phyloP scores from a whole-genome alignment of 2,329 filamentous ascomycete species.

The Sclerotinia trifoliorum region DNA sequence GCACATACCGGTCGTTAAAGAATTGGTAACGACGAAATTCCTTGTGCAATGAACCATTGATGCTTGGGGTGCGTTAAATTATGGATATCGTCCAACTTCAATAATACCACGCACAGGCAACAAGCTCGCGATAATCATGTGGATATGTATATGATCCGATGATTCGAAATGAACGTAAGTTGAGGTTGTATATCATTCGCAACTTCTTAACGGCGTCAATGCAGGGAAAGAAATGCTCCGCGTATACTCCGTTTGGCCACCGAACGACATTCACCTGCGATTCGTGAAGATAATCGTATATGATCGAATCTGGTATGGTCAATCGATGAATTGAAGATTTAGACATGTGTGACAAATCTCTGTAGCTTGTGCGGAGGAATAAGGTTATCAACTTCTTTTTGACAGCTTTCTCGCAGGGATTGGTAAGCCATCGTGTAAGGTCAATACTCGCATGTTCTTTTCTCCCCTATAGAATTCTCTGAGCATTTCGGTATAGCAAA shows the following conservation, averaged over 20 bases:
- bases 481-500: no score
- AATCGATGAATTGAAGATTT: neutral
- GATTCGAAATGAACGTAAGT: no score
- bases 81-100: neutral
- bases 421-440: no score
- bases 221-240: neutral
- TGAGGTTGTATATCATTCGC: no score
- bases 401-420: neutral
- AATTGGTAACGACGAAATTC: no score
- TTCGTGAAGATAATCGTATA: neutral
- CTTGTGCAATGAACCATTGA: neutral
- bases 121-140: neutral
- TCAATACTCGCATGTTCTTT: neutral
- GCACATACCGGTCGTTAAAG: no score
- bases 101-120: neutral
- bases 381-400: neutral
- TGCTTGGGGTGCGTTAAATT: neutral
- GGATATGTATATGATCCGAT: neutral
- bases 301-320: neutral
- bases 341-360: neutral
- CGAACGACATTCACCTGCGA: neutral
- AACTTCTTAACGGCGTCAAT: neutral
- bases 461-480: no score
- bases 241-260: constrained; percentile 4
- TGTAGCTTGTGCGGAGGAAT: neutral